Conservation (phyloP, 768 basidiomycete genomes). For the Mycena pura region DNA sequence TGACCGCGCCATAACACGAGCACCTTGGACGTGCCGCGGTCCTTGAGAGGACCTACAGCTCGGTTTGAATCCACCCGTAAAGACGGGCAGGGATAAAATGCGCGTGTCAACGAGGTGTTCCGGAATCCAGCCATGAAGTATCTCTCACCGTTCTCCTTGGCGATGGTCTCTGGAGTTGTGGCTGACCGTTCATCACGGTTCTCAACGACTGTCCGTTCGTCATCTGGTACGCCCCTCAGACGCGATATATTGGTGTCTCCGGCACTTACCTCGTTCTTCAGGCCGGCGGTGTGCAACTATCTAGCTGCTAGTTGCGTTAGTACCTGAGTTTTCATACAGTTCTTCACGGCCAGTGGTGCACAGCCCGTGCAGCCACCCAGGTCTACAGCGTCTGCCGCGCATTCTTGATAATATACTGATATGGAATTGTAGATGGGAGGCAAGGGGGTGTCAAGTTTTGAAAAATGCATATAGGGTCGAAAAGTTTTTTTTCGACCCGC, state of each 20-base stretch:
- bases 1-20: background rate
- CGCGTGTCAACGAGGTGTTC: background rate
- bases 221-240: constrained; percentile 8
- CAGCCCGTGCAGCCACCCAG: constrained; percentile 6
- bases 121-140: constrained; percentile 4
- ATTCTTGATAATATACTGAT: background rate
- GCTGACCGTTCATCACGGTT: constrained; percentile 14
- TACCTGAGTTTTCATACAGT: background rate
- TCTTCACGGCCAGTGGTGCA: constrained; percentile 5
- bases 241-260: background rate
- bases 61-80: background rate
- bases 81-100: constrained; percentile 1
- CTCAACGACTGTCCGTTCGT: constrained; percentile 6
- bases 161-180: constrained; percentile 1
- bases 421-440: constrained; percentile 1
- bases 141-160: background rate
- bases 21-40: background rate
- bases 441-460: too few species aligned
- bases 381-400: background rate
- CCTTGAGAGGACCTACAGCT: background rate
- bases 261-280: background rate
- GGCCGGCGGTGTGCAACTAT: constrained; percentile 9
- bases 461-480: too few species aligned
- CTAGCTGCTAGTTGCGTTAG: background rate
- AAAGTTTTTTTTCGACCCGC: too few species aligned